phyloP scores from a whole-genome alignment of 345 rosid genomes.

The Salix arbutifolia region DNA sequence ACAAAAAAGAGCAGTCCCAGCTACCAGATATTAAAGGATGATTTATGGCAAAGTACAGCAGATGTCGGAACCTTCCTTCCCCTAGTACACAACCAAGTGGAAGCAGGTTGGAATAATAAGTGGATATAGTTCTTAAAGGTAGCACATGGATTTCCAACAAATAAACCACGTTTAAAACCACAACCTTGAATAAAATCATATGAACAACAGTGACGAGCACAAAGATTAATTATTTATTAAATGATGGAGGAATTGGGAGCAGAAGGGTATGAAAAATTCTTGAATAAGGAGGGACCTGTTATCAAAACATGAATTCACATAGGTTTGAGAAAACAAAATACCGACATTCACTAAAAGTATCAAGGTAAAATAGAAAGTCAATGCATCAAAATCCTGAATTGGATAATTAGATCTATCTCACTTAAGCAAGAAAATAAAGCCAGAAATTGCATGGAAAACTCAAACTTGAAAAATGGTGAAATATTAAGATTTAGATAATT shows the following conservation, averaged over 20 bases:
- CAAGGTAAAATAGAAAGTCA: background rate
- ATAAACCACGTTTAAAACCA: background rate
- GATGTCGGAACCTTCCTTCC: background rate
- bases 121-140: background rate
- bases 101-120: background rate
- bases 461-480: background rate
- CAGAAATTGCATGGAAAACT: too few relatives aligned
- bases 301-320: background rate
- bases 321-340: background rate
- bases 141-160: background rate
- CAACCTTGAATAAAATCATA: background rate
- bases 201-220: background rate
- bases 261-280: background rate
- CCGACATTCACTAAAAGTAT: background rate
- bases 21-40: background rate
- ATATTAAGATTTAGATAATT: constrained; percentile 1
- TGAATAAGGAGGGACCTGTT: background rate
- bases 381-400: too few relatives aligned
- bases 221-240: background rate
- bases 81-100: constrained; percentile 1
- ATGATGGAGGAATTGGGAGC: background rate
- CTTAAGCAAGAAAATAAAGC: background rate
- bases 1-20: background rate
- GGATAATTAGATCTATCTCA: background rate
- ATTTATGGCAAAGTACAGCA: background rate